Percentiles rank a stretch among this genome's conserved stretches.
Conservation (phyloP, 1,284 basidiomycete species). For the Cystobasidium pallidum region DNA sequence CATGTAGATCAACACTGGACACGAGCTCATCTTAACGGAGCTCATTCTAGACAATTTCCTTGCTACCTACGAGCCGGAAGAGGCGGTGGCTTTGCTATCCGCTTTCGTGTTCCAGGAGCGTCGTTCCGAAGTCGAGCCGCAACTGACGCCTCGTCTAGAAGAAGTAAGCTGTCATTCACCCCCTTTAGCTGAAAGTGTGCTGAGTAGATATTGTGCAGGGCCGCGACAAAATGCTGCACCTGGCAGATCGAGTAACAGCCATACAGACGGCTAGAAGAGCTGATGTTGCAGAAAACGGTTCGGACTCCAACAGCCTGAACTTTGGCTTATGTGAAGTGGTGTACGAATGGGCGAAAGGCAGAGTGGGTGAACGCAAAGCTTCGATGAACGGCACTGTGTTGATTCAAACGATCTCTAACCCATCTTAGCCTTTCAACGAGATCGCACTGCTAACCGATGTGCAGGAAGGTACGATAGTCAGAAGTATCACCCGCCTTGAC, state of each 20-base stretch:
- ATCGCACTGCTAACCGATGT: constrained; percentile 93
- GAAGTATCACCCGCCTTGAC: constrained; percentile 92
- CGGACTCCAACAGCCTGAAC: constrained; percentile 69
- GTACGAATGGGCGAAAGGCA: constrained; percentile 98
- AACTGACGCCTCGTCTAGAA: constrained; percentile 74
- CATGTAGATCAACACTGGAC: constrained; percentile 88
- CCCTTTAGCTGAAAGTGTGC: no score
- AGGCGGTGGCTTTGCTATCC: constrained; percentile 94
- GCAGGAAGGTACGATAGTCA: constrained; percentile 94
- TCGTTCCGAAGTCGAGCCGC: constrained; percentile 76
- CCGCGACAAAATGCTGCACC: constrained; percentile 72
- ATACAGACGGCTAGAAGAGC: constrained; percentile 71
- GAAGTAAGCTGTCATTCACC: no score
- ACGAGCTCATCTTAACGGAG: constrained; percentile 93
- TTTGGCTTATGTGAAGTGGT: constrained; percentile 92
- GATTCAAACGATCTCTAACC: background rate
- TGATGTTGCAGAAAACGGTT: constrained; percentile 77
- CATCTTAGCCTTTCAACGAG: constrained; percentile 82
- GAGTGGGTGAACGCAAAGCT: constrained; percentile 64
- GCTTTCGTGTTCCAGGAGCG: constrained; percentile 98
- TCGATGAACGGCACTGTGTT: background rate
- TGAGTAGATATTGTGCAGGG: constrained; percentile 59
- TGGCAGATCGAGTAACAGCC: constrained; percentile 79
- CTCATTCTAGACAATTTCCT: constrained; percentile 95
- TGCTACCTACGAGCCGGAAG: constrained; percentile 85